Evolutionary conservation across 1,284 basidiomycete species (phyloP).

Genomic region (Moniliophthora roreri): DNA sequence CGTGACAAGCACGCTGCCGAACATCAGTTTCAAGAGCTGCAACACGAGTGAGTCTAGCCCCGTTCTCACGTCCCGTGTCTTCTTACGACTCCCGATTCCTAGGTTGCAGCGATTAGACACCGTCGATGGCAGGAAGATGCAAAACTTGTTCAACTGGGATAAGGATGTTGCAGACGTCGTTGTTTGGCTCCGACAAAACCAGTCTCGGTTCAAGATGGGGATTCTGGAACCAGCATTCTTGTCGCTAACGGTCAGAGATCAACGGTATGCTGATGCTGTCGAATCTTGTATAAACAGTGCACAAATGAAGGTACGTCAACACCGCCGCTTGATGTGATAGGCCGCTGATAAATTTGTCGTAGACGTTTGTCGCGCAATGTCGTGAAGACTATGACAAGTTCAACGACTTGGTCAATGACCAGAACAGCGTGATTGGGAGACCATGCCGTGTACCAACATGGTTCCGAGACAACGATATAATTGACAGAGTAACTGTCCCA

Average conservation of each 20-base stretch:
- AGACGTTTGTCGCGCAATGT: constrained; percentile 89
- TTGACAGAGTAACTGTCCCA: constrained; percentile 26
- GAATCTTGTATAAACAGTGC: constrained; percentile 69
- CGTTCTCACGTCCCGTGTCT: constrained; percentile 5
- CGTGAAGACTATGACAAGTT: constrained; percentile 80
- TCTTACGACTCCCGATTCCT: not conserved
- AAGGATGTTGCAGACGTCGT: constrained; percentile 66
- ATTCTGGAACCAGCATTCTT: constrained; percentile 87
- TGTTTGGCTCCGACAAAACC: constrained; percentile 76
- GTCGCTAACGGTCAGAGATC: constrained; percentile 71
- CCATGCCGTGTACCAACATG: constrained; percentile 62
- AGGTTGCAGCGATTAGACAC: constrained; percentile 66
- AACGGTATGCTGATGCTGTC: constrained; percentile 63
- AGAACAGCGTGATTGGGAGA: constrained; percentile 48
- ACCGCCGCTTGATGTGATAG: not conserved
- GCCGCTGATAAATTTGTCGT: not conserved
- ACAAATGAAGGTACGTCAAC: constrained; percentile 59
- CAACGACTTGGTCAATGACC: constrained; percentile 67
- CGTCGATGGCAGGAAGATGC: constrained; percentile 57
- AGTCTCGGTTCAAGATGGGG: constrained; percentile 68
- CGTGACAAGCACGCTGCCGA: not conserved
- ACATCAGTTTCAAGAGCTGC: constrained; percentile 9
- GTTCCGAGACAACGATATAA: constrained; percentile 48
- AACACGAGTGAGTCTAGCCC: constrained; percentile 24
- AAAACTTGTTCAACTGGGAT: constrained; percentile 51